These are phyloP conservation scores for Podaxis rugospora DNA, from an alignment of 768 basidiomycete genomes.

Conservation along the genomic window DNA sequence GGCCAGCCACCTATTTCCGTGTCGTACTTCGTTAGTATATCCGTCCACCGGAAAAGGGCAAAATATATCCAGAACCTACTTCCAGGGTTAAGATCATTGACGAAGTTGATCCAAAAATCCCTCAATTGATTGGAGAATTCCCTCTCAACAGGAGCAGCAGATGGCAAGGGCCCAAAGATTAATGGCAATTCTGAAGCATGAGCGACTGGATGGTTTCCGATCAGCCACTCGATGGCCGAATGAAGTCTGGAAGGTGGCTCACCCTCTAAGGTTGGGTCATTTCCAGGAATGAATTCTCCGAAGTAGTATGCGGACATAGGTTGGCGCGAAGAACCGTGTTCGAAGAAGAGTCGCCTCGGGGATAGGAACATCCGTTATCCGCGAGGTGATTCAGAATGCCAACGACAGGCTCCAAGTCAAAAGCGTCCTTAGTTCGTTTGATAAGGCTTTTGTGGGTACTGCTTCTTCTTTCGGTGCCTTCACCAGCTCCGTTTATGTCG, in stretches of 20 bases:
- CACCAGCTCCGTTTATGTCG: too few species aligned
- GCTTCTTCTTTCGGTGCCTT: too few species aligned
- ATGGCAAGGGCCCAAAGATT: conserved; percentile 44
- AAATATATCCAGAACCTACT: conserved; percentile 26
- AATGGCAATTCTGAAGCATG: conserved; percentile 47
- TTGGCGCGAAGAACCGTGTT: conserved; percentile 41
- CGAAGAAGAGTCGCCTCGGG: conserved; percentile 45
- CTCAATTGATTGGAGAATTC: conserved; percentile 40
- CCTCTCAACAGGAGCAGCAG: conserved; percentile 30
- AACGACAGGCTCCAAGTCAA: too few species aligned
- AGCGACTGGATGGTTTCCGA: conserved; percentile 26
- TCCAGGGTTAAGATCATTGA: conserved; percentile 54
- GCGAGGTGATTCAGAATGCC: too few species aligned
- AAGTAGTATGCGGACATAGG: conserved; percentile 54
- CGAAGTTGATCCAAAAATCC: conserved; percentile 54
- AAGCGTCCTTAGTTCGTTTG: too few species aligned
- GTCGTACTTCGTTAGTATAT: background rate
- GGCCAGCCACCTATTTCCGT: conserved; percentile 40
- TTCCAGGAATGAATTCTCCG: conserved; percentile 53
- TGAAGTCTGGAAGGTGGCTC: background rate
- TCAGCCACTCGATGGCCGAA: background rate
- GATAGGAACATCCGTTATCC: conserved; percentile 37
- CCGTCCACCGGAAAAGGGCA: background rate
- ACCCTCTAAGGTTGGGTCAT: conserved; percentile 45
- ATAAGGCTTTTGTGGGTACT: too few species aligned